Evolutionary conservation across 1,139 yeast species (phyloP), one percentile per base, ranked within the genome.

Genomic region (Blastobotrys malaysiensis): DNA sequence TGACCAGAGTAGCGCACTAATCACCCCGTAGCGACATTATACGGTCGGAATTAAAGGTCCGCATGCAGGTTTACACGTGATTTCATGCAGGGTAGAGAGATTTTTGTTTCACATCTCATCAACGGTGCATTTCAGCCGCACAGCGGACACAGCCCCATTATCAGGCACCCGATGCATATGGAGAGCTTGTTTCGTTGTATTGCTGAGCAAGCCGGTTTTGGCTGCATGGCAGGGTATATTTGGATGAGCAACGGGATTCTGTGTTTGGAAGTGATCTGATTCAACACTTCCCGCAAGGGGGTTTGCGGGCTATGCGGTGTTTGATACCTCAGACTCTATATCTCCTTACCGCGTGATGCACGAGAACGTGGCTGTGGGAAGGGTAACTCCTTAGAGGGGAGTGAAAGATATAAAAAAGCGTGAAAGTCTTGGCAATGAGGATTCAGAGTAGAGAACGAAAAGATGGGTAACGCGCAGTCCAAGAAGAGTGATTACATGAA

Each of bases 391-490:
- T n/a, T n/a, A n/a, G n/a, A n/a, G n/a, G n/a, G n/a, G n/a, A 22
- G 26, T 22, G 26, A 9, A 13, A 9, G 39, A 31, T 14, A 13
- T 31, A 31, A 13, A 31, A 31, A 31, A 26, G 31, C 31, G 7
- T 26, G 31, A 13, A 13, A 3, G 1, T 13, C 16, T 31, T 31
- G 39, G 39, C 39, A 31, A 13, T n/a, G n/a, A n/a, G n/a, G n/a
- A 13, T 31, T 31, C 7, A 13, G 39, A 3, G 39, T 13, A 3
- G 16, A 31, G n/a, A 31, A 7, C n/a, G n/a, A 11, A 31, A 31
- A 45, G 16, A 46, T 46, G 48, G 48, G 48, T 4, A 46, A 24
- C 39, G 24, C 48, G n/a, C 48, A 46, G 20, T 46, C 48, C n/a
- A n/a, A n/a, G 21, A 46, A 46, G 20, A 14, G 5, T 14, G 48